A percentile compares a stretch with the other conserved stretches of the same genome.
Evolutionary conservation across 441 rosid genomes (phyloP).

Genomic region (Mallotus repandus): DNA sequence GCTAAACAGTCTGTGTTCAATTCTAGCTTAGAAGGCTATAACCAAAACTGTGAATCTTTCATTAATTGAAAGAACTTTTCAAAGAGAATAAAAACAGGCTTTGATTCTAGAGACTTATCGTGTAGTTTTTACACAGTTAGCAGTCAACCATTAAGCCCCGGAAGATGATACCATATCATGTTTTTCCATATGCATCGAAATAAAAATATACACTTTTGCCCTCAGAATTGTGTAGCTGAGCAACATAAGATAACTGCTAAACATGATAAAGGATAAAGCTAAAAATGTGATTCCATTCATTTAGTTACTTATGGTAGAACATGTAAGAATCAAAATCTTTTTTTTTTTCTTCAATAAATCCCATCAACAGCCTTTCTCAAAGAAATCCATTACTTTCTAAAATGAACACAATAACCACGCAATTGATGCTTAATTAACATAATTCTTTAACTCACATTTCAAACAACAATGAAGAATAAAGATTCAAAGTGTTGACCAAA

Average conservation of each 20-base stretch:
- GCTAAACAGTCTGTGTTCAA: neutral
- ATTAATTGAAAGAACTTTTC: neutral
- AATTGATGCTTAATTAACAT: too few relatives aligned
- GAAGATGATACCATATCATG: neutral
- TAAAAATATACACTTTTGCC: neutral
- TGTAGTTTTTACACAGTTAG: neutral
- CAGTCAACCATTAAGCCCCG: neutral
- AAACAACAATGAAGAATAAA: neutral
- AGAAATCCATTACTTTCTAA: neutral
- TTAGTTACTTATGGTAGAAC: neutral
- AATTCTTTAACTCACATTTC: neutral
- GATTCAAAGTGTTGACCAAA: too few relatives aligned
- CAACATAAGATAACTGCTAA: neutral
- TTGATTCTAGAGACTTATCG: neutral
- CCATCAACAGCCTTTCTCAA: neutral
- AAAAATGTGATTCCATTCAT: neutral
- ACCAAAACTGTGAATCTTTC: neutral
- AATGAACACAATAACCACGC: neutral
- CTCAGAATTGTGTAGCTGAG: neutral
- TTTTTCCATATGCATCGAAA: neutral
- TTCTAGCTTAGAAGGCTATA: neutral
- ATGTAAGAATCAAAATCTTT: neutral
- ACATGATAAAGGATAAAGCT: neutral
- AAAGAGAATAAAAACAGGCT: neutral
- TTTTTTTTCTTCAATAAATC: neutral